phyloP scores from a whole-genome alignment of 257 asterid species.

The Jacaranda mimosifolia region DNA sequence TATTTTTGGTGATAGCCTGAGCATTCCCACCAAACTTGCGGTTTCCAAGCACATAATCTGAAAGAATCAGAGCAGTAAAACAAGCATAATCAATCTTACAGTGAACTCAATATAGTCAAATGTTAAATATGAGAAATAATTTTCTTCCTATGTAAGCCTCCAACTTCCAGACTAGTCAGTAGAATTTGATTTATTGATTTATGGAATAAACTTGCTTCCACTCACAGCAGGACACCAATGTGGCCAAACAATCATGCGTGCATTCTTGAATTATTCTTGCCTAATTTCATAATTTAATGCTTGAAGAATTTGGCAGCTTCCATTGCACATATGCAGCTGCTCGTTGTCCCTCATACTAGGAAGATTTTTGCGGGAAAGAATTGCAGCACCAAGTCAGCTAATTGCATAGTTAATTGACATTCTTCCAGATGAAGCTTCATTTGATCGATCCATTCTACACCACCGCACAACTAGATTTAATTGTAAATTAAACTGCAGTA shows the following conservation, averaged over 20 bases:
- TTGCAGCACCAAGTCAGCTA: too few relatives aligned
- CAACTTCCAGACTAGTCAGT: background rate
- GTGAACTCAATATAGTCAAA: background rate
- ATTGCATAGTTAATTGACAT: too few relatives aligned
- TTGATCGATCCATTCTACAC: too few relatives aligned
- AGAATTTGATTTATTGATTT: background rate
- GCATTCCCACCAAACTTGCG: conserved; percentile 96
- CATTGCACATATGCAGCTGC: too few relatives aligned
- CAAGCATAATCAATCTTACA: conserved; percentile 5
- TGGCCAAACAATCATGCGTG: background rate
- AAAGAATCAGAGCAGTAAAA: conserved; percentile 30
- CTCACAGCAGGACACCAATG: background rate
- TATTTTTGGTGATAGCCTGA: conserved; percentile 77
- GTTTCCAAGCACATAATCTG: conserved; percentile 88
- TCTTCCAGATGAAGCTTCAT: too few relatives aligned
- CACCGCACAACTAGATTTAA: too few relatives aligned
- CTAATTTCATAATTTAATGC: background rate
- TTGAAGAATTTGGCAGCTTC: background rate
- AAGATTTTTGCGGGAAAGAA: too few relatives aligned
- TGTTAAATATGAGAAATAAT: background rate
- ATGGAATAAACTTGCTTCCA: background rate
- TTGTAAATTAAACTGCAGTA: too few relatives aligned
- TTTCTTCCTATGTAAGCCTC: background rate
- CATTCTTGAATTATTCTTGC: background rate
- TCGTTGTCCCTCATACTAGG: too few relatives aligned